These are phyloP conservation scores for Candida pseudoviswanathii DNA, from an alignment of 1,139 yeast genomes.

Conservation along the genomic window DNA sequence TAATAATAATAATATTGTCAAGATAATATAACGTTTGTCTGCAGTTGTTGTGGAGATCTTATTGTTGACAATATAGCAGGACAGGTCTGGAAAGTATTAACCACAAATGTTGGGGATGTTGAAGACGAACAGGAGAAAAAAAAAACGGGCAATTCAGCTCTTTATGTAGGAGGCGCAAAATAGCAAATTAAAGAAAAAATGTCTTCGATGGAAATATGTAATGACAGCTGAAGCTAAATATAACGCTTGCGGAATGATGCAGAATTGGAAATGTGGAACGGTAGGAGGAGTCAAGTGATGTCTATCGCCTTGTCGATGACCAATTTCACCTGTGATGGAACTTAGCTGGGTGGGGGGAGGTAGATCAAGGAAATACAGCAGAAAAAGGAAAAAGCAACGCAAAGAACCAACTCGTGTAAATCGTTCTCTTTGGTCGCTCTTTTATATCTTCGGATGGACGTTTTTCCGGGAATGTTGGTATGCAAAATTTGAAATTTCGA, in stretches of 20 bases:
- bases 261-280: no score
- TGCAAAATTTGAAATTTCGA: not conserved
- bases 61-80: not conserved
- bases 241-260: not conserved
- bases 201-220: not conserved
- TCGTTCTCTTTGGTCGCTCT: not conserved
- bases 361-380: not conserved
- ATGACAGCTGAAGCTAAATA: not conserved
- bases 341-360: not conserved
- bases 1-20: not conserved
- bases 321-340: not conserved
- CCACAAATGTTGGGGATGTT: not conserved
- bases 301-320: not conserved
- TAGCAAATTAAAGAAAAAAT: not conserved
- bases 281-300: no score
- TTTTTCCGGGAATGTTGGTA: not conserved
- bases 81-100: not conserved
- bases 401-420: not conserved
- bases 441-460: not conserved
- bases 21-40: not conserved
- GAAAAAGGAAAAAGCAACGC: not conserved
- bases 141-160: not conserved
- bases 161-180: conserved; percentile 1
- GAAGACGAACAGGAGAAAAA: not conserved
- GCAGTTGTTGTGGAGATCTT: not conserved